Evolutionary conservation across 257 asterid species (phyloP), one percentile per base, ranked within the genome.

Genomic region (Gentiana straminea): DNA sequence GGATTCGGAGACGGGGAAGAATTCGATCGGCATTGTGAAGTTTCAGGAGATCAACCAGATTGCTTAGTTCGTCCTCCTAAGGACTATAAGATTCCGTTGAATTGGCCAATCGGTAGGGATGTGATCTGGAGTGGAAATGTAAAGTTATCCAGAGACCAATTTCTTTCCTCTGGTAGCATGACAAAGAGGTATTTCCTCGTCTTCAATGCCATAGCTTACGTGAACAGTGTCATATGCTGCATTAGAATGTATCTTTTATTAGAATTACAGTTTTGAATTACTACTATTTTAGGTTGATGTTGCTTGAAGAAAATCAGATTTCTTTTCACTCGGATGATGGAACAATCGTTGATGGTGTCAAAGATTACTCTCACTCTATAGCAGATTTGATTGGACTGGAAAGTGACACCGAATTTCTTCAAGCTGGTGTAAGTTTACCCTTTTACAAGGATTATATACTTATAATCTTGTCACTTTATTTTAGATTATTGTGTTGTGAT

Each of bases 81-180:
- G 76, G 95, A 92, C 57, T 92, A 92, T 64, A 92, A 88, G 79
- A 88, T 73, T 67, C 99, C 99, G 9, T 65, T 92, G 72, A 83
- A 73, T 67, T 88, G 99, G 99, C 97, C 99, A 35, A 65, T 79
- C 56, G 94, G 99, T 61, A 83, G 89, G 70, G 99, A 88, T 79
- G 82, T 83, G 62, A 77, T 85, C 64, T 88, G 95, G 96, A 84
- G 95, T 54, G 95, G 84, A 63, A 87, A 87, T 71, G 93, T 91
- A 72, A 91, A 83, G 80, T 76, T 91, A 66, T 76, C 93, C 64
- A 88, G 88, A 77, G 97, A 88, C 67, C 99, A 92, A 65, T 92
- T 92, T 73, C 97, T 92, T 76, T 83, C 97, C 58, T 92, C 99
- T 1, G 97, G 99, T 59, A 88, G 94, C 79, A 92, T 83, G 95